Percentiles rank a stretch among this genome's conserved stretches.
Conservation (phyloP, 345 rosid species). For the Hibiscus syriacus region DNA sequence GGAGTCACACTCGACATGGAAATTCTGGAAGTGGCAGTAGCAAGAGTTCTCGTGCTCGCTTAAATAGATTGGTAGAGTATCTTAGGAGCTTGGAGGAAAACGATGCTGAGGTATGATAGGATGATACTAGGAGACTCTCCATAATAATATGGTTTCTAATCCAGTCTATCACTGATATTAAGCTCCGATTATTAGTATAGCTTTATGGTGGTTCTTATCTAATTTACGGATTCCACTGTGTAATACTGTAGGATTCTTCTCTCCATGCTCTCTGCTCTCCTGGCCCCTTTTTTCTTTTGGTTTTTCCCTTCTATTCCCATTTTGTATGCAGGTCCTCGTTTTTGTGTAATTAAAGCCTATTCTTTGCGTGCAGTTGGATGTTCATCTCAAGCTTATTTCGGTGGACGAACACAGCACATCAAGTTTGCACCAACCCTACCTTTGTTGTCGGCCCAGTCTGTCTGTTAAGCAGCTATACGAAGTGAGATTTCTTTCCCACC, state of each 20-base stretch:
- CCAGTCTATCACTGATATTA: slow-evolving; percentile 11
- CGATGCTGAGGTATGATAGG: slow-evolving; percentile 48
- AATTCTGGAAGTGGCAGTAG: slow-evolving; percentile 38
- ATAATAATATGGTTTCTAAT: not conserved
- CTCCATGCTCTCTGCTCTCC: not conserved
- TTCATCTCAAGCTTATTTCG: slow-evolving; percentile 75
- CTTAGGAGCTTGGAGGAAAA: slow-evolving; percentile 57
- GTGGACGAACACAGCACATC: slow-evolving; percentile 46
- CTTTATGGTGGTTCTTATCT: slow-evolving; percentile 1
- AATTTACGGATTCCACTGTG: not conserved
- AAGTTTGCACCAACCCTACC: slow-evolving; percentile 67
- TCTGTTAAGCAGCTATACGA: slow-evolving; percentile 69
- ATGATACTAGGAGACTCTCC: slow-evolving; percentile 7
- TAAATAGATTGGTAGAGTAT: slow-evolving; percentile 63
- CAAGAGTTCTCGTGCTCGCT: slow-evolving; percentile 57
- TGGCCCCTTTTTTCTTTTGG: not conserved
- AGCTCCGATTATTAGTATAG: not conserved
- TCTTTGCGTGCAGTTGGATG: slow-evolving; percentile 44
- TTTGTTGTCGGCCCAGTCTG: slow-evolving; percentile 64
- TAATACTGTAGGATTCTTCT: not conserved
- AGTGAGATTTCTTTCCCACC: slow-evolving; percentile 44
- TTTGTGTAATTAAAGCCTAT: not conserved
- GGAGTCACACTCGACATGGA: slow-evolving; percentile 85
- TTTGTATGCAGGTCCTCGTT: not conserved
- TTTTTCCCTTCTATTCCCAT: not conserved